Evolutionary conservation across 768 basidiomycete species (phyloP).

Genomic region (Mycena amicta): DNA sequence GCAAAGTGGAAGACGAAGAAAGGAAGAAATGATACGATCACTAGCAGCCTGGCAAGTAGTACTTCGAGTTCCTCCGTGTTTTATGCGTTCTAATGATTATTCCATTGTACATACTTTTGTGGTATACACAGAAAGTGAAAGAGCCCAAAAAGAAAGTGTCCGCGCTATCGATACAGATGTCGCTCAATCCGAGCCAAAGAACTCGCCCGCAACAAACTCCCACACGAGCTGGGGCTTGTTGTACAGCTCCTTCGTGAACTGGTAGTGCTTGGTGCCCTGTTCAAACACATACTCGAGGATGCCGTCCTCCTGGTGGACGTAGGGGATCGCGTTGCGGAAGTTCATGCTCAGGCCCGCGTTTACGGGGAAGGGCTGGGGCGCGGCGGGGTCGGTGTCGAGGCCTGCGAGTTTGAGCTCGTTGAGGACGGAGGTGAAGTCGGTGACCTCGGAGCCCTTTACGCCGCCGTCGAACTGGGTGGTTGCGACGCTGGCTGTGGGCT

Average conservation of each 20-base stretch:
- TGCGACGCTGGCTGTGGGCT: conserved; percentile 1
- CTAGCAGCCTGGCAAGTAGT: too few relatives aligned
- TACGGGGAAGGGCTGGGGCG: conserved; percentile 21
- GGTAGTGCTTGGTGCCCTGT: conserved; percentile 11
- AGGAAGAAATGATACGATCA: too few relatives aligned
- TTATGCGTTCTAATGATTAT: too few relatives aligned
- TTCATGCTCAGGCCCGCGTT: conserved; percentile 10
- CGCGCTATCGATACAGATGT: too few relatives aligned
- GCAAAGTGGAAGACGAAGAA: too few relatives aligned
- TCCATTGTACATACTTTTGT: too few relatives aligned
- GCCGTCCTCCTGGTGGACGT: neutral
- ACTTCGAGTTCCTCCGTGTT: too few relatives aligned
- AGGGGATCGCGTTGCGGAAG: conserved; percentile 21
- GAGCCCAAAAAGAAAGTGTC: too few relatives aligned
- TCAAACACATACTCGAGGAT: conserved; percentile 5
- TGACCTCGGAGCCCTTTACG: conserved; percentile 21
- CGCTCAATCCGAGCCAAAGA: neutral
- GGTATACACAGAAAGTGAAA: too few relatives aligned
- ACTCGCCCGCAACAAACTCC: conserved; percentile 23
- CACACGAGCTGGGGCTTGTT: conserved; percentile 15
- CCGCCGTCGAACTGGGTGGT: conserved; percentile 17
- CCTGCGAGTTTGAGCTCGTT: conserved; percentile 14
- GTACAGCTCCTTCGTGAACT: conserved; percentile 17
- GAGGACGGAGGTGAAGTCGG: conserved; percentile 5
- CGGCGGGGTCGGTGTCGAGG: conserved; percentile 6